These are phyloP conservation scores for Coemansia sp. DNA, from an alignment of 192 early-diverging fungal species.

Conservation along the genomic window DNA sequence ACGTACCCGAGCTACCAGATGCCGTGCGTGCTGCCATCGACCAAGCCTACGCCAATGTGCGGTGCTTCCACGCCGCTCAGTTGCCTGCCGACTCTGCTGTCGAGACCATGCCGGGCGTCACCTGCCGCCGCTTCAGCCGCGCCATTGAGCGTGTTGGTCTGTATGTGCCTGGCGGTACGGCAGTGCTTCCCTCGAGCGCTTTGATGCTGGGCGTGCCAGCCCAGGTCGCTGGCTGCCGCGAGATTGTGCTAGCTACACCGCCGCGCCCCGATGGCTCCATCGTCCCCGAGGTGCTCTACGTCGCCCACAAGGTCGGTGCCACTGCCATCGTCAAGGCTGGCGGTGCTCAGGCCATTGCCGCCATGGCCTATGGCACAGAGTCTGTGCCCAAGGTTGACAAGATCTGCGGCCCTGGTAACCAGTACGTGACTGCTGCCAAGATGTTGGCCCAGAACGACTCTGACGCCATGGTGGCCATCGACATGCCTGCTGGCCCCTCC, in stretches of 20 bases:
- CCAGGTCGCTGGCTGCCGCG: conserved; percentile 90
- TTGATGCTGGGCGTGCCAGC: conserved; percentile 98
- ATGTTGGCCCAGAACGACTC: conserved; percentile 96
- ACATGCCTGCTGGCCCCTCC: conserved; percentile 99
- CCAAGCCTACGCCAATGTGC: conserved; percentile 90
- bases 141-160: conserved; percentile 96
- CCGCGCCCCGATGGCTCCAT: conserved; percentile 88
- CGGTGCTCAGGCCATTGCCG: conserved; percentile 97
- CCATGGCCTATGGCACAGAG: conserved; percentile 98
- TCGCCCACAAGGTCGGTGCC: conserved; percentile 96
- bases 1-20: conserved; percentile 59
- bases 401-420: conserved; percentile 99
- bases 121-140: conserved; percentile 88
- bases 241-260: conserved; percentile 96
- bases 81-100: conserved; percentile 69
- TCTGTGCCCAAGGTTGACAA: conserved; percentile 98
- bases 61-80: conserved; percentile 93
- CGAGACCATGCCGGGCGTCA: conserved; percentile 97
- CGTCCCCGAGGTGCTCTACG: conserved; percentile 96
- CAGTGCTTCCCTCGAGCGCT: conserved; percentile 91
- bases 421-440: conserved; percentile 99
- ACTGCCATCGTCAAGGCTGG: conserved; percentile 87
- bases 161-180: conserved; percentile 98
- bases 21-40: conserved; percentile 84
- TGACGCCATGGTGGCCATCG: conserved; percentile 90